A percentile compares a stretch with the other conserved stretches of the same genome.
Evolutionary conservation across 2,329 filamentous ascomycete species (phyloP).

Genomic region (Colletotrichum sp.): DNA sequence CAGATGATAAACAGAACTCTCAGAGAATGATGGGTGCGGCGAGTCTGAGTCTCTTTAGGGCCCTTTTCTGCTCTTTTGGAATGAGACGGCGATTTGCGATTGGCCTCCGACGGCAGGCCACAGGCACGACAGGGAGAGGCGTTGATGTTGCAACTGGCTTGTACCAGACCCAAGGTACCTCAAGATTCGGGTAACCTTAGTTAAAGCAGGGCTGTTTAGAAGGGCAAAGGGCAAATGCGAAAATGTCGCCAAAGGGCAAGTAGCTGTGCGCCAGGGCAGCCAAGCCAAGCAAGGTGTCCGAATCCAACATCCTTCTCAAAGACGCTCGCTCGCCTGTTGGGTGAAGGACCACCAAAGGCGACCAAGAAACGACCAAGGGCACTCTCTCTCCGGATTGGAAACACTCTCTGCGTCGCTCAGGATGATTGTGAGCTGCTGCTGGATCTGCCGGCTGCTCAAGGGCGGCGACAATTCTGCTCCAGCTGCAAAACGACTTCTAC

Average conservation of each 20-base stretch:
- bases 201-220: background rate
- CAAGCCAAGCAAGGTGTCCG: background rate
- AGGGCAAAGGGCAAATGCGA: background rate
- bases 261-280: background rate
- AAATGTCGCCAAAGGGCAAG: background rate
- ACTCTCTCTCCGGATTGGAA: background rate
- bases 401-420: background rate
- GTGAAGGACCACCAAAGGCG: background rate
- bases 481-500: background rate
- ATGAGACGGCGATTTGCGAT: slow-evolving; percentile 15
- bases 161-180: slow-evolving; percentile 1
- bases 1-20: slow-evolving; percentile 5
- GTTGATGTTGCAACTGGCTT: slow-evolving; percentile 14
- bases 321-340: background rate
- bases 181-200: background rate
- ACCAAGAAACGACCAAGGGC: background rate
- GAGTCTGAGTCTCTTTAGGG: background rate
- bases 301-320: background rate
- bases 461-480: background rate
- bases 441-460: background rate
- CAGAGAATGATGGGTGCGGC: background rate
- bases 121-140: slow-evolving; percentile 20
- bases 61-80: slow-evolving; percentile 6
- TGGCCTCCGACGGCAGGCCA: slow-evolving; percentile 12
- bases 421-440: background rate